phyloP scores from a whole-genome alignment of 2,329 filamentous ascomycete species.

The Pyrenochaeta sp. region DNA sequence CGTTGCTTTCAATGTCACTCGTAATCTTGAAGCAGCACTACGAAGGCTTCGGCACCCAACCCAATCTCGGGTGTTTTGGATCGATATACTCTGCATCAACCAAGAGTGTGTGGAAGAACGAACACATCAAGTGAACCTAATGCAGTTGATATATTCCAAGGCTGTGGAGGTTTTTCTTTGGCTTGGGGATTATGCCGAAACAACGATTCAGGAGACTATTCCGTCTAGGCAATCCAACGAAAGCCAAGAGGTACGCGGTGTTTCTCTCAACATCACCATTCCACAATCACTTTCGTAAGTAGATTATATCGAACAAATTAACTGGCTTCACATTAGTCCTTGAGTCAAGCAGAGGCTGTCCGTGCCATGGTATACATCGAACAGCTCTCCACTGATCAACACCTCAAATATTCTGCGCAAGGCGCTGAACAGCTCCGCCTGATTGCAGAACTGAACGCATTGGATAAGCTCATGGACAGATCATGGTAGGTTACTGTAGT shows the following conservation, averaged over 20 bases:
- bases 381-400: neutral
- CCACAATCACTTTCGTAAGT: neutral
- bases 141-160: neutral
- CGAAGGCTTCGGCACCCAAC: neutral
- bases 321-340: neutral
- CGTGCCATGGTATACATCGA: neutral
- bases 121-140: constrained; percentile 5
- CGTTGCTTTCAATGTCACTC: neutral
- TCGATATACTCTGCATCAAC: constrained; percentile 7
- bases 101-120: neutral
- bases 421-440: neutral
- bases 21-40: neutral
- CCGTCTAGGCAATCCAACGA: neutral
- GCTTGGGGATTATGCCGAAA: neutral
- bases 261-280: neutral
- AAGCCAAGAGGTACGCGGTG: neutral
- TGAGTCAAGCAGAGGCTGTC: neutral
- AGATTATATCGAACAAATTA: neutral
- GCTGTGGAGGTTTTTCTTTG: constrained; percentile 1
- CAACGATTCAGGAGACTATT: neutral
- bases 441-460: neutral
- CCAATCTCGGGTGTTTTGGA: constrained; percentile 3
- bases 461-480: neutral
- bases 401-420: neutral
- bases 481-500: neutral